Evolutionary conservation across 768 basidiomycete species (phyloP).

Genomic region (Boletus rubroflammeus): DNA sequence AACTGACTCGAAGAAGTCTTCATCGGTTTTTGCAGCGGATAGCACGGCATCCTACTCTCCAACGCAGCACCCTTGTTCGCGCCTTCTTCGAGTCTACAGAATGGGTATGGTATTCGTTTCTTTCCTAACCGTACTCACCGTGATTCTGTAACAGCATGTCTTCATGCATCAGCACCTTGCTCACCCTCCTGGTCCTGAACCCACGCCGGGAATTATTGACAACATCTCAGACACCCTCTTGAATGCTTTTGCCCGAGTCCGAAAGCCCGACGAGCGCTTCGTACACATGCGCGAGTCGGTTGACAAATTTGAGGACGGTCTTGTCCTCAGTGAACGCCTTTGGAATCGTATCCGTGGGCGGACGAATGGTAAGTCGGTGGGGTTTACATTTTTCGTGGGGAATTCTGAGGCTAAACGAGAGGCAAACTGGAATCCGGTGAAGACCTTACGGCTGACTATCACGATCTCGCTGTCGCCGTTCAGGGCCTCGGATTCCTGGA

Average conservation of each 20-base stretch:
- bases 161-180: conserved; percentile 96
- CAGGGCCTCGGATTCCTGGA: conserved; percentile 98
- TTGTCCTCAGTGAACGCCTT: conserved; percentile 74
- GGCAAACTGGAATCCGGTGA: conserved; percentile 73
- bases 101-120: conserved; percentile 66
- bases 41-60: conserved; percentile 90
- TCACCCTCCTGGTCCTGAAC: conserved; percentile 85
- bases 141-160: conserved; percentile 61
- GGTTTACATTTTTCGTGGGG: conserved; percentile 29
- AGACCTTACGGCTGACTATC: conserved; percentile 97
- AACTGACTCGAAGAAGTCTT: conserved; percentile 49
- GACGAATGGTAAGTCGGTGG: conserved; percentile 70
- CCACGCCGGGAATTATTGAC: conserved; percentile 79
- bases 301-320: conserved; percentile 96
- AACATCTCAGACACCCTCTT: conserved; percentile 93
- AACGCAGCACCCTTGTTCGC: conserved; percentile 84
- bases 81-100: conserved; percentile 96
- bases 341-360: conserved; percentile 76
- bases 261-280: conserved; percentile 97
- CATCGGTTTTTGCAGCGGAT: conserved; percentile 90
- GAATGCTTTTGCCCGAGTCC: conserved; percentile 92
- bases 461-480: conserved; percentile 92
- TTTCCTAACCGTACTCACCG: conserved; percentile 1
- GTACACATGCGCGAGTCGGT: conserved; percentile 86
- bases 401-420: conserved; percentile 85